phyloP scores from a whole-genome alignment of 108 stramenopile species.

The Conticribra weissflogii region DNA sequence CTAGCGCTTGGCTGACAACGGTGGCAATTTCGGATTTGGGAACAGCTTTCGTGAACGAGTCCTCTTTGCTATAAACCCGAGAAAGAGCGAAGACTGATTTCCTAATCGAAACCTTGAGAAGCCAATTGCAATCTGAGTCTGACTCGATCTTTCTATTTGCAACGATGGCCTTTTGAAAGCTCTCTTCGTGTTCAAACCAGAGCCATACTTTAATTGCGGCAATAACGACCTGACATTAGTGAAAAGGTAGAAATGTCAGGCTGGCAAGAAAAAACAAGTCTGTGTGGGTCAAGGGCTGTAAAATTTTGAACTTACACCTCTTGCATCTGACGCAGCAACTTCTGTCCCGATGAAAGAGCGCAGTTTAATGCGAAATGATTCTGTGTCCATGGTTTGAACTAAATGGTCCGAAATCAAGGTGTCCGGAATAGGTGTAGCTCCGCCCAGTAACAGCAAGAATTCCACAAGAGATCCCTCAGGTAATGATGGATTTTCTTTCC shows the following conservation, averaged over 20 bases:
- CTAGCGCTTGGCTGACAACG: conserved; percentile 59
- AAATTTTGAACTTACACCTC: too few species aligned
- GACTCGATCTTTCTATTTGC: background rate
- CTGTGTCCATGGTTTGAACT: conserved; percentile 50
- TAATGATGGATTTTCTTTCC: conserved; percentile 8
- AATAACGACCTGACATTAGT: background rate
- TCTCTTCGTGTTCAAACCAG: background rate
- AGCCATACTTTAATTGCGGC: background rate
- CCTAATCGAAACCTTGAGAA: conserved; percentile 62
- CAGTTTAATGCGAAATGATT: too few species aligned
- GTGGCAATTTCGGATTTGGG: conserved; percentile 44
- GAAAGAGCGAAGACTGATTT: conserved; percentile 48
- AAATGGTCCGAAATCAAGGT: conserved; percentile 52
- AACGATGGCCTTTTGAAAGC: background rate
- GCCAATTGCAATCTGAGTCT: conserved; percentile 72
- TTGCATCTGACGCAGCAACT: too few species aligned
- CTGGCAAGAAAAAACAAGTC: too few species aligned
- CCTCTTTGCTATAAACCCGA: conserved; percentile 6
- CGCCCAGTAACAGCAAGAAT: conserved; percentile 56
- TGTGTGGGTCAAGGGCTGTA: too few species aligned
- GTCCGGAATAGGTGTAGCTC: conserved; percentile 76
- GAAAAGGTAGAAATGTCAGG: too few species aligned
- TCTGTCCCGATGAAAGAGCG: too few species aligned
- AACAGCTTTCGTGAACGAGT: conserved; percentile 12
- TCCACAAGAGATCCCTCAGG: conserved; percentile 21